Evolutionary conservation across 2,329 filamentous ascomycete genomes (phyloP).

Genomic region (Podosphaera fusca): DNA sequence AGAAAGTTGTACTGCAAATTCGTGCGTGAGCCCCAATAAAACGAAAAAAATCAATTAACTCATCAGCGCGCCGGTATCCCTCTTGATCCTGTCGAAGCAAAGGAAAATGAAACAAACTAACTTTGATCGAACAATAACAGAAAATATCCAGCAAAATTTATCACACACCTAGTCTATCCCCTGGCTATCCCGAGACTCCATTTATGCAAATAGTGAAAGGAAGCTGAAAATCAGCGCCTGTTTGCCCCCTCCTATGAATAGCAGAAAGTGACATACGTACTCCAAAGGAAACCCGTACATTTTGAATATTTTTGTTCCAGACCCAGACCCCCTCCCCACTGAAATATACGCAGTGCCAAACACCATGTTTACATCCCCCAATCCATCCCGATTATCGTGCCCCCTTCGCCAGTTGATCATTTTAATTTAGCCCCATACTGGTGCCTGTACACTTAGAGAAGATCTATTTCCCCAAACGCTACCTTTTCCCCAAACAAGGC

Average conservation of each 20-base stretch:
- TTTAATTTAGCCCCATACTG: constrained; percentile 63
- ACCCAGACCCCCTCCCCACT: not conserved
- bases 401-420: not conserved
- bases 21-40: no score
- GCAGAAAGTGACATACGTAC: not conserved
- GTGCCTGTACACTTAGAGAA: constrained; percentile 66
- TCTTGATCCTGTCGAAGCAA: no score
- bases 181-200: not conserved
- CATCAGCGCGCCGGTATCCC: no score
- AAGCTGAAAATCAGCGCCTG: not conserved
- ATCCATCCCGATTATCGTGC: constrained; percentile 3
- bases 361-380: constrained; percentile 7
- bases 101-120: no score
- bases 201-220: not conserved
- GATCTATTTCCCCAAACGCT: constrained; percentile 72
- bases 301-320: constrained; percentile 2
- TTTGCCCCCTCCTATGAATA: not conserved
- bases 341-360: constrained; percentile 8
- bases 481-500: constrained; percentile 47
- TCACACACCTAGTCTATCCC: not conserved
- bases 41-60: no score
- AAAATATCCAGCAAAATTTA: not conserved
- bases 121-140: not conserved
- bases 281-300: not conserved
- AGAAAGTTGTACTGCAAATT: no score